phyloP scores from a whole-genome alignment of 225 moss, liverwort and hornwort species.

The Bryoerythrophyllum caledonicum region DNA sequence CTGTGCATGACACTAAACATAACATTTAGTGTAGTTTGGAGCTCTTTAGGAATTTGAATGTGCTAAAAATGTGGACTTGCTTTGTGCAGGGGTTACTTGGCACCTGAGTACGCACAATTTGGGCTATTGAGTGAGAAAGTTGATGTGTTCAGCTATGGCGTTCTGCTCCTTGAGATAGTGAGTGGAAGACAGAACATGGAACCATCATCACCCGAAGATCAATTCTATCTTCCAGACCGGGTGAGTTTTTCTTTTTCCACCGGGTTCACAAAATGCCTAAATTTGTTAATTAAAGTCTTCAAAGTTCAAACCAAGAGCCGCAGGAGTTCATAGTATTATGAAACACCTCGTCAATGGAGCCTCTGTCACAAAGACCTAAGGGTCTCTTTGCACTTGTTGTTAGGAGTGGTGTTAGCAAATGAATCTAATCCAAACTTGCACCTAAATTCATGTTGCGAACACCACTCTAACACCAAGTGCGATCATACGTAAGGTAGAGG shows the following conservation, averaged over 20 bases:
- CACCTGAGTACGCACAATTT: constrained; percentile 38
- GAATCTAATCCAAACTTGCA: no score
- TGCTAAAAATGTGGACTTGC: background rate
- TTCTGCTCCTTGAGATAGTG: constrained; percentile 25
- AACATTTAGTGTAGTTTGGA: no score
- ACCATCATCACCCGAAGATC: background rate
- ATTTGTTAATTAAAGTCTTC: no score
- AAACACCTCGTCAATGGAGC: background rate
- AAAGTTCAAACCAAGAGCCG: no score
- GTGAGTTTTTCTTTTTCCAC: background rate
- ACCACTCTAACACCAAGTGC: no score
- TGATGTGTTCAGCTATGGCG: constrained; percentile 32
- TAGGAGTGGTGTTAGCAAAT: no score
- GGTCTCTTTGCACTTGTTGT: no score
- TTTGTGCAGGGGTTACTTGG: constrained; percentile 23
- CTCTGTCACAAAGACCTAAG: no score
- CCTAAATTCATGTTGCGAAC: no score
- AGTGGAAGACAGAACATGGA: constrained; percentile 17
- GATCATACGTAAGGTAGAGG: background rate
- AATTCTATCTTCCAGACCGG: constrained; percentile 32
- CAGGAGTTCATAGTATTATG: background rate
- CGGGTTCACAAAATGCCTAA: background rate
- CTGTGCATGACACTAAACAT: no score
- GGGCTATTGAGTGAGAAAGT: constrained; percentile 34
- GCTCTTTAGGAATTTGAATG: background rate